Conservation (phyloP, 768 basidiomycete genomes). For the Chiua virens region DNA sequence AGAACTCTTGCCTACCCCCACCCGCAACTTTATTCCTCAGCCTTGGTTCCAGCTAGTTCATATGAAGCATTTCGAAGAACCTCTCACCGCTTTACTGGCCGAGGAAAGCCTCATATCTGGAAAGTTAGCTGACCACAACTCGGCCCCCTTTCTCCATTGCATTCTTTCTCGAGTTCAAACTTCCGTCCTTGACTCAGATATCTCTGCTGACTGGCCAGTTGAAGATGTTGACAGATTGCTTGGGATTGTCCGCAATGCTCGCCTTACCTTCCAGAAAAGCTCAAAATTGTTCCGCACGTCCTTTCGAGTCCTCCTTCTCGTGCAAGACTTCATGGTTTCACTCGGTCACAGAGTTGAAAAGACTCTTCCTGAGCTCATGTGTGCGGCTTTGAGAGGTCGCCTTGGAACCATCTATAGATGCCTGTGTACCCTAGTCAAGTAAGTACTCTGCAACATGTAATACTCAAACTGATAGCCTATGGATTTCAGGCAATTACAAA, state of each 20-base stretch:
- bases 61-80: conserved; percentile 71
- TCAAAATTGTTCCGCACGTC: conserved; percentile 43
- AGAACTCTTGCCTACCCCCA: conserved; percentile 2
- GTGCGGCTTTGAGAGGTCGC: conserved; percentile 44
- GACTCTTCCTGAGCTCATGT: conserved; percentile 41
- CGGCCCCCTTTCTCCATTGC: conserved; percentile 36
- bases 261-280: conserved; percentile 33
- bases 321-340: conserved; percentile 44
- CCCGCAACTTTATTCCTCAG: background rate
- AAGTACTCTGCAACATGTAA: conserved; percentile 12
- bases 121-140: conserved; percentile 20
- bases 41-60: conserved; percentile 49
- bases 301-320: conserved; percentile 44
- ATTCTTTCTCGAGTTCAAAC: conserved; percentile 37
- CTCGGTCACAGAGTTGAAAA: conserved; percentile 43
- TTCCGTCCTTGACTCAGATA: conserved; percentile 14
- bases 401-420: conserved; percentile 43
- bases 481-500: conserved; percentile 41
- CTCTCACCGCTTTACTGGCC: conserved; percentile 40
- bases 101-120: conserved; percentile 6
- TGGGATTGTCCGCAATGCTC: conserved; percentile 37
- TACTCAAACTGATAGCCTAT: conserved; percentile 14
- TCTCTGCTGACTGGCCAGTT: conserved; percentile 25
- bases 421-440: conserved; percentile 52
- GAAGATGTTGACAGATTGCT: conserved; percentile 33